Base-by-base conservation (phyloP, 257 asterid species). In the Agastache rugosa region DNA sequence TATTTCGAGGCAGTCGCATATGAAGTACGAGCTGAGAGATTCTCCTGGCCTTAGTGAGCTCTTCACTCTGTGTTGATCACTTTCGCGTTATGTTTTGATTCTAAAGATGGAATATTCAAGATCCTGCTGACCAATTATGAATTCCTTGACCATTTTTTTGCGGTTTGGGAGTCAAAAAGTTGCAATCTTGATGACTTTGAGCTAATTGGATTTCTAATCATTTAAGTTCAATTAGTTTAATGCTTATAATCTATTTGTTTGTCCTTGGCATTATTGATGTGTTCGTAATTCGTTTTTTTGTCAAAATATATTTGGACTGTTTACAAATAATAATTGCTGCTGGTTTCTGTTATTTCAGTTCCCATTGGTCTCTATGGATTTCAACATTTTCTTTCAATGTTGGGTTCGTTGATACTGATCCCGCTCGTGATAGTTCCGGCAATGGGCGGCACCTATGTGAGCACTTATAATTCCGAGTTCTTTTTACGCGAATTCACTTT, bases 391-490 rank as follows among this genome's bases (percentile, higher is more conserved):
- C 96, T 95, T 71, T 95, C 99, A 11, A 87, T 95, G 47, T 72
- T 95, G 96, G 98, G 97, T 58, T 95, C 99, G 20, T 70, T 95
- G 93, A 86, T 95, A 67, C 88, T 95, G 35, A 88, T 92, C 81
- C 99, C 98, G 15, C 96, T 95, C 20, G 98, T 95, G 79, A 84
- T 92, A 44, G 97, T 95, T 85, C 99, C 99, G n/a, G 96, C 99
- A 75, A 95, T 91, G 99, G 98, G 99, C 45, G 99, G 99, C 83
- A 87, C 86, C 84, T 72, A 92, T 81, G 99, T 95, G 91, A 92
- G 99, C 86, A 66, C 87, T 88, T 80, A 81, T 70, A 80, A 72
- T 76, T 62, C 78, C 15, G 19, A 48, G 62, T 71, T 75, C 60
- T 11, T 50, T 51, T 65, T 70, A 62, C 7, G 3, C 7, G n/a